Percentiles rank a stretch among this genome's conserved stretches.
phyloP scores from a whole-genome alignment of 768 basidiomycete genomes.

The Gloeostereum incarnatum region DNA sequence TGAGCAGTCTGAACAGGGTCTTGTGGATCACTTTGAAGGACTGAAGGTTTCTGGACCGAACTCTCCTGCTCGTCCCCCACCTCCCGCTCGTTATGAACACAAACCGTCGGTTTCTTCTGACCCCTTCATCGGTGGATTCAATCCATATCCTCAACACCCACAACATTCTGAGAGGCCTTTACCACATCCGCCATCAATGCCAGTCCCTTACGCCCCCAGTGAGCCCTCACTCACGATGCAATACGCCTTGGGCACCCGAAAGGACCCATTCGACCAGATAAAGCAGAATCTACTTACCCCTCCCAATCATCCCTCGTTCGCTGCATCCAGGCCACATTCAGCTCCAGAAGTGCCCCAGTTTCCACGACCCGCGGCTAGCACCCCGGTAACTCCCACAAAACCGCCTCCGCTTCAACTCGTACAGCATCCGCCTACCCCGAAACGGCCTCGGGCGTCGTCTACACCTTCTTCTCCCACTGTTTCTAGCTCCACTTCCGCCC shows the following conservation, averaged over 20 bases:
- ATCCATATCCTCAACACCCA: constrained; percentile 13
- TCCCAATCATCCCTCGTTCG: constrained; percentile 11
- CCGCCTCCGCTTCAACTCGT: not conserved
- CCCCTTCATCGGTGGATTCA: constrained; percentile 44
- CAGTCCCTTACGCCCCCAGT: constrained; percentile 22
- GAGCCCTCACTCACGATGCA: constrained; percentile 26
- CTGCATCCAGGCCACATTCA: constrained; percentile 23
- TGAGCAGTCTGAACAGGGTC: constrained; percentile 3
- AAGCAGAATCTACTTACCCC: constrained; percentile 27
- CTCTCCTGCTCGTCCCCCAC: not conserved
- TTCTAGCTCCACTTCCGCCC: constrained; percentile 3
- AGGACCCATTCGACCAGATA: no score
- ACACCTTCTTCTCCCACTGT: constrained; percentile 11
- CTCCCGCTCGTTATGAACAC: constrained; percentile 18
- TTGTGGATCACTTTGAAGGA: not conserved
- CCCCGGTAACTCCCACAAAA: constrained; percentile 1
- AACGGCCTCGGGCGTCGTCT: constrained; percentile 12
- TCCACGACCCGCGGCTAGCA: not conserved
- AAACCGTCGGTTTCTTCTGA: constrained; percentile 15
- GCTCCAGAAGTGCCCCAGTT: constrained; percentile 10
- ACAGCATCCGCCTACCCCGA: not conserved
- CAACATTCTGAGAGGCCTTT: constrained; percentile 8
- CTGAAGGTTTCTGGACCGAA: not conserved
- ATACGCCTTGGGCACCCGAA: constrained; percentile 15
- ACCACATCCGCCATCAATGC: constrained; percentile 23